Percentiles rank a stretch among this genome's conserved stretches.
These are phyloP conservation scores for Solanum lycopersicoides DNA, from an alignment of 257 asterid genomes.

Conservation along the genomic window DNA sequence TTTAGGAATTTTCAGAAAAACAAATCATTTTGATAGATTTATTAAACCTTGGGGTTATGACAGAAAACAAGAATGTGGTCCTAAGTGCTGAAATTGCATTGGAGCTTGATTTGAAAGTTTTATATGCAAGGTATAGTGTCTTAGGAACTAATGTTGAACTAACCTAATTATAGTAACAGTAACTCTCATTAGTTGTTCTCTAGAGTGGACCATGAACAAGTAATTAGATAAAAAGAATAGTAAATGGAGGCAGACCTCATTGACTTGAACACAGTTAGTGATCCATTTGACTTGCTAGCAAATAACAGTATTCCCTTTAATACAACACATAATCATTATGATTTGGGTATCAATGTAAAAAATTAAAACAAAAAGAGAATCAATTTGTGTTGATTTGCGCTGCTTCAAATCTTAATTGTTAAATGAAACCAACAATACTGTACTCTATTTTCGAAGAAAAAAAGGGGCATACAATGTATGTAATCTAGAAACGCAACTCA, in stretches of 20 bases:
- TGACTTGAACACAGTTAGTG: slow-evolving; percentile 95
- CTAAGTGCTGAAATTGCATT: neutral
- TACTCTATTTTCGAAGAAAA: too few species aligned
- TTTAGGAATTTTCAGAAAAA: neutral
- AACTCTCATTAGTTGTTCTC: neutral
- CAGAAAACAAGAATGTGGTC: neutral
- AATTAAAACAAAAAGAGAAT: too few species aligned
- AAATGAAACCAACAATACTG: too few species aligned
- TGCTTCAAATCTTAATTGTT: too few species aligned
- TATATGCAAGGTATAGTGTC: neutral
- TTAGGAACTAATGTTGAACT: neutral
- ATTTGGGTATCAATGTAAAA: too few species aligned
- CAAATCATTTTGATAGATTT: neutral
- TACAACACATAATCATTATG: neutral
- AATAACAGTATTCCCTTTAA: slow-evolving; percentile 92
- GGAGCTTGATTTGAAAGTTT: neutral
- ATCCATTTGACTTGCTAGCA: slow-evolving; percentile 95
- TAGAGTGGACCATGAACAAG: neutral
- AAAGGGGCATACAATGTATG: too few species aligned
- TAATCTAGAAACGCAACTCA: too few species aligned
- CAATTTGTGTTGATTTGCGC: too few species aligned
- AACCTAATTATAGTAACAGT: neutral
- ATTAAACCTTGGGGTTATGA: neutral
- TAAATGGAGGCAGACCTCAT: slow-evolving; percentile 54
- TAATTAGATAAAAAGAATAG: neutral